Conservation (phyloP, 2,329 filamentous ascomycete species). For the Plectosphaerella sp. region DNA sequence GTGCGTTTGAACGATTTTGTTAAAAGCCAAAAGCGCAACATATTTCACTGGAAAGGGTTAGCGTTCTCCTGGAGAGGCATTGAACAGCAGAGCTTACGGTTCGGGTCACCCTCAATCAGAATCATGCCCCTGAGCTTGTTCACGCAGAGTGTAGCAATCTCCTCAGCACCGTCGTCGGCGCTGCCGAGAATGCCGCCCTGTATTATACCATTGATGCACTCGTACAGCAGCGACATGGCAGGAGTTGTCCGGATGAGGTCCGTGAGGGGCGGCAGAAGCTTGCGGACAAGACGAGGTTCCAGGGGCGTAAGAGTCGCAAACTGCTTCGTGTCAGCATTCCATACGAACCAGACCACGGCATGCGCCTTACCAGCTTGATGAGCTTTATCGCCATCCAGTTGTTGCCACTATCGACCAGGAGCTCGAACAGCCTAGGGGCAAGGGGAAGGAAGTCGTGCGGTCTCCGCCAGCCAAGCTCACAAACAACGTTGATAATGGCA, state of each 20-base stretch:
- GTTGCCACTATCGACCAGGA: slow-evolving; percentile 86
- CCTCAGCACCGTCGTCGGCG: slow-evolving; percentile 80
- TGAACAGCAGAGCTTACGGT: slow-evolving; percentile 55
- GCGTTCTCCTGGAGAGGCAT: slow-evolving; percentile 1
- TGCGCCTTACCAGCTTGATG: slow-evolving; percentile 74
- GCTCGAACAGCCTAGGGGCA: slow-evolving; percentile 85
- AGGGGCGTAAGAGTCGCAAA: slow-evolving; percentile 93
- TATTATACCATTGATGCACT: slow-evolving; percentile 98
- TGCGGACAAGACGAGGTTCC: slow-evolving; percentile 86
- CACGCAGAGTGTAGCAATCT: slow-evolving; percentile 88
- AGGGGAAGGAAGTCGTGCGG: slow-evolving; percentile 91
- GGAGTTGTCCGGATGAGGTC: slow-evolving; percentile 91
- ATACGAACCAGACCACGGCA: slow-evolving; percentile 11
- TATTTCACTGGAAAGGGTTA: slow-evolving; percentile 70
- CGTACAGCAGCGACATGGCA: slow-evolving; percentile 96
- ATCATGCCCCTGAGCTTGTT: slow-evolving; percentile 93
- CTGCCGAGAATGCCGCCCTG: slow-evolving; percentile 90
- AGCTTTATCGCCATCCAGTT: slow-evolving; percentile 99
- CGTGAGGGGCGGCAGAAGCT: slow-evolving; percentile 84
- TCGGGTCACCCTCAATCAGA: slow-evolving; percentile 87
- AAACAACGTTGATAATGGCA: slow-evolving; percentile 94
- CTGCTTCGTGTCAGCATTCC: slow-evolving; percentile 35
- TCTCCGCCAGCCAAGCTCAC: slow-evolving; percentile 89
- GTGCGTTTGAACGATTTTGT: slow-evolving; percentile 87
- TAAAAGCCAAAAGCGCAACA: slow-evolving; percentile 90